These are phyloP conservation scores for Serendipita sp. DNA, from an alignment of 768 basidiomycete genomes.

Conservation along the genomic window DNA sequence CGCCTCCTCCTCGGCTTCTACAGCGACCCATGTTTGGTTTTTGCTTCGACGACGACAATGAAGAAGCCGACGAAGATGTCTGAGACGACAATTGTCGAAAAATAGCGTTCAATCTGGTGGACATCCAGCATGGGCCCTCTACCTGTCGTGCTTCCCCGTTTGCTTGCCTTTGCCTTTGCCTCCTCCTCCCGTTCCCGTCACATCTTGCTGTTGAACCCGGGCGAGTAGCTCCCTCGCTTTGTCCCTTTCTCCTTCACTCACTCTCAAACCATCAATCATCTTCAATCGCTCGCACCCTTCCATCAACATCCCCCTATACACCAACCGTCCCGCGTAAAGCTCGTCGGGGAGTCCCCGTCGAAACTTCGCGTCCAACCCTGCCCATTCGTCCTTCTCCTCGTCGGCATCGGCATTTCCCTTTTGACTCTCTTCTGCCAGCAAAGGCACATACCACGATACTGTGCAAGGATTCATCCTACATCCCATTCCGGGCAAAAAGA, in stretches of 20 bases:
- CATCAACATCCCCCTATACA: slow-evolving; percentile 83
- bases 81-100: too few species aligned
- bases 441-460: slow-evolving; percentile 85
- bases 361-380: slow-evolving; percentile 69
- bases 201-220: slow-evolving; percentile 22
- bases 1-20: too few species aligned
- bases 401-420: slow-evolving; percentile 12
- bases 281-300: slow-evolving; percentile 45
- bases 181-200: background rate
- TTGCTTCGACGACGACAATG: too few species aligned
- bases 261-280: slow-evolving; percentile 72
- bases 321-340: slow-evolving; percentile 69
- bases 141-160: too few species aligned
- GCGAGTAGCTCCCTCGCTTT: slow-evolving; percentile 60
- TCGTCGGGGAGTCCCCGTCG: slow-evolving; percentile 80
- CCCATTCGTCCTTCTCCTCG: slow-evolving; percentile 28
- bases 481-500: background rate
- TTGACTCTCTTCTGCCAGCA: slow-evolving; percentile 32
- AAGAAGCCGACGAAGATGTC: too few species aligned
- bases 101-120: too few species aligned
- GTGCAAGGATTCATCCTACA: slow-evolving; percentile 90
- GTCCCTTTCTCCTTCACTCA: slow-evolving; percentile 66
- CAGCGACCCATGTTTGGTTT: too few species aligned
- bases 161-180: too few species aligned
- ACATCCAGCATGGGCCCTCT: too few species aligned